Percentiles rank a stretch among this genome's conserved stretches.
These are phyloP conservation scores for Rubia peregrina DNA, from an alignment of 305 asterid species.

Conservation along the genomic window DNA sequence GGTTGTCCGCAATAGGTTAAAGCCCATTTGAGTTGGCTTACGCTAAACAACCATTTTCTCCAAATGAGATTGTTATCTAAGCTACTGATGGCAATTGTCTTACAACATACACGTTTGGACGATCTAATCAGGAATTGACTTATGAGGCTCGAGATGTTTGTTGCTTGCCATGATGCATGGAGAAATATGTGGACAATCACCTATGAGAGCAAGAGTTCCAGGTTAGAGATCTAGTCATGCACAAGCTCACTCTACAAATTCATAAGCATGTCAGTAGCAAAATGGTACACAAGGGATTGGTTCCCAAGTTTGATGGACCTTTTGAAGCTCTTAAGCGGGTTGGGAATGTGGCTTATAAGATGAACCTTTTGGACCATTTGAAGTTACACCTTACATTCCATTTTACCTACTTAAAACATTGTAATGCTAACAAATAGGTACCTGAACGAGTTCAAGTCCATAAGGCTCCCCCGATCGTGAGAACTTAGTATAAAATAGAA, in stretches of 20 bases:
- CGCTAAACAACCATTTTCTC: not conserved
- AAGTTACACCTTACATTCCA: not conserved
- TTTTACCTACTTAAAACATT: not conserved
- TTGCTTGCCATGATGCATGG: not conserved
- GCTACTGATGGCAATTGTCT: not conserved
- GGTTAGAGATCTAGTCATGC: not conserved
- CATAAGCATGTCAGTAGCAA: not conserved
- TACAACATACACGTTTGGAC: not conserved
- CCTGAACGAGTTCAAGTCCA: not conserved
- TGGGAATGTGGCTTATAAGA: not conserved
- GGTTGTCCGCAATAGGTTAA: not conserved
- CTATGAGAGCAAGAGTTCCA: not conserved
- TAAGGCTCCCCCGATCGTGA: too few species aligned
- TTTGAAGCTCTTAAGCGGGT: not conserved
- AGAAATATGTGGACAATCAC: not conserved
- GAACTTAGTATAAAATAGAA: not conserved
- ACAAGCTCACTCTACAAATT: not conserved
- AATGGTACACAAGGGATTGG: not conserved
- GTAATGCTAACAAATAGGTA: not conserved
- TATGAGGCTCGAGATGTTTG: not conserved
- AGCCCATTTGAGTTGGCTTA: not conserved
- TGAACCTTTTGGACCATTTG: not conserved
- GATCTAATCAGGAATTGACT: too few species aligned
- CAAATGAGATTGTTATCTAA: not conserved
- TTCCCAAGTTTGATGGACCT: not conserved